Evolutionary conservation across 2,329 filamentous ascomycete species (phyloP).

Genomic region (Cytospora mali): DNA sequence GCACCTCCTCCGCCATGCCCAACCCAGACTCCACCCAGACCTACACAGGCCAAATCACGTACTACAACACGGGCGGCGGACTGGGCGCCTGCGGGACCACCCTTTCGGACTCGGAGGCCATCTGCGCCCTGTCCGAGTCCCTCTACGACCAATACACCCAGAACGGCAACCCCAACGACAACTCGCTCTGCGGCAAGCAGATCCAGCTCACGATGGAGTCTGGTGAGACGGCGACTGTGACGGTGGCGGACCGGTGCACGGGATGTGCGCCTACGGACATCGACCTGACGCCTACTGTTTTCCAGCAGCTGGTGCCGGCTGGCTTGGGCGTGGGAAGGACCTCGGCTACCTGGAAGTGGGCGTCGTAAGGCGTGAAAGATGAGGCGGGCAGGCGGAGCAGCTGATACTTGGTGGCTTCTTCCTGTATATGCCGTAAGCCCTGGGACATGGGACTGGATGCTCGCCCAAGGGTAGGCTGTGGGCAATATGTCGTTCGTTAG

Average conservation of each 20-base stretch:
- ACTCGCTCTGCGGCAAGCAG: constrained; percentile 15
- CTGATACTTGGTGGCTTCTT: no score
- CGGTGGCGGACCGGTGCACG: constrained; percentile 9
- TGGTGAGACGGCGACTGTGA: not conserved
- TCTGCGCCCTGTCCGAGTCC: not conserved
- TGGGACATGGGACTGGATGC: no score
- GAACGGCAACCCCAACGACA: constrained; percentile 16
- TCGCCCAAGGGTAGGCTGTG: no score
- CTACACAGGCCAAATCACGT: constrained; percentile 7
- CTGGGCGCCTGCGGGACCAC: constrained; percentile 6
- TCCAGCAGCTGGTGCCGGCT: not conserved
- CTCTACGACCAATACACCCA: constrained; percentile 16
- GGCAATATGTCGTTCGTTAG: no score
- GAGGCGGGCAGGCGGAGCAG: no score
- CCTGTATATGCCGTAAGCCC: no score
- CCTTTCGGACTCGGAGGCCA: constrained; percentile 5
- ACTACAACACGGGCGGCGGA: constrained; percentile 15
- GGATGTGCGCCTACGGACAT: constrained; percentile 11
- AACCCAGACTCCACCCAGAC: not conserved
- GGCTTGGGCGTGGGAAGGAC: constrained; percentile 10
- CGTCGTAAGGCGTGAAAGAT: not conserved
- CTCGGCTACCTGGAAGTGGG: constrained; percentile 4
- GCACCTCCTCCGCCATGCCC: not conserved
- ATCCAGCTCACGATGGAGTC: constrained; percentile 8
- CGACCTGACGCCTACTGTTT: constrained; percentile 11